Conservation (phyloP, 768 basidiomycete species). For the Rhodotorula babjevae region DNA sequence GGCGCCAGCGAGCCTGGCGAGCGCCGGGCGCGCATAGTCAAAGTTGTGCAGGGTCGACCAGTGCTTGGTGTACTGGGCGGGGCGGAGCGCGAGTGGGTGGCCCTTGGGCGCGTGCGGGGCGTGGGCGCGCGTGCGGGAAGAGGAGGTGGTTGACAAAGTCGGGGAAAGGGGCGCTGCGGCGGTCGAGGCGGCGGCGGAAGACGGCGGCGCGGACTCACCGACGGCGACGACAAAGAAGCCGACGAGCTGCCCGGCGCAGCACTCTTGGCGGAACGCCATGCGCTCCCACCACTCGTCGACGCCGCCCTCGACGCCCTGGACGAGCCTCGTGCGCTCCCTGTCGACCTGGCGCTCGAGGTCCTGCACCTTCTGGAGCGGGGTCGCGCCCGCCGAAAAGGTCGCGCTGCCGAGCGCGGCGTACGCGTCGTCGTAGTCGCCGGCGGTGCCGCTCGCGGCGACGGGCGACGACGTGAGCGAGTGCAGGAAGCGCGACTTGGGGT, state of each 20-base stretch:
- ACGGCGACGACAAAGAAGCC: constrained; percentile 77
- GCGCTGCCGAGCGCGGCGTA: constrained; percentile 3
- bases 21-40: constrained; percentile 29
- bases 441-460: constrained; percentile 51
- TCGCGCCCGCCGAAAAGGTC: constrained; percentile 1
- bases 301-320: constrained; percentile 4
- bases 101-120: background rate
- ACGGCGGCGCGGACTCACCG: constrained; percentile 14
- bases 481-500: constrained; percentile 89
- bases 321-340: constrained; percentile 31
- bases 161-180: background rate
- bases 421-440: constrained; percentile 51
- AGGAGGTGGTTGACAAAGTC: background rate
- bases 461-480: constrained; percentile 49
- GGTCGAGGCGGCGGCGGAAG: background rate
- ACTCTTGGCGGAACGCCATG: constrained; percentile 94
- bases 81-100: constrained; percentile 14
- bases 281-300: constrained; percentile 92
- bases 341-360: constrained; percentile 30
- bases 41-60: constrained; percentile 42
- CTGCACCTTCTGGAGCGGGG: background rate
- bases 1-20: background rate
- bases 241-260: constrained; percentile 79
- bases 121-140: background rate
- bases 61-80: constrained; percentile 34